Base-by-base conservation (phyloP, 2,329 filamentous ascomycete genomes). In the Aspergillus viridinutans region DNA sequence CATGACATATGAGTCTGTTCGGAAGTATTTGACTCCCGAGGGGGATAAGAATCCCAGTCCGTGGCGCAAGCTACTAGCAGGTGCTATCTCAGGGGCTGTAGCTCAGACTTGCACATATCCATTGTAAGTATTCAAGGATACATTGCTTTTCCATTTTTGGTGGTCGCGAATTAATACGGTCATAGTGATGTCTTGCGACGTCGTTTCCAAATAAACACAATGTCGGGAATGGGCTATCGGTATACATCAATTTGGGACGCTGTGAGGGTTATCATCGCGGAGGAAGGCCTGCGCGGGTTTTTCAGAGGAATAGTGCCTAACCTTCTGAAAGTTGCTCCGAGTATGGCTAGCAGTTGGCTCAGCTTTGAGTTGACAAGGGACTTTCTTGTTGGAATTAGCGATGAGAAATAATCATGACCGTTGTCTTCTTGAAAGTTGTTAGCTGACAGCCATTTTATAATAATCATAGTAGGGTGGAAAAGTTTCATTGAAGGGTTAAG, bases 81-180 rank as follows among this genome's bases (percentile, higher is more conserved):
- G 94, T 56, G 94, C 94, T 14, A 85, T 97, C 53, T 96, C 92
- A n/a, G 94, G 94, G 42, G 94, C 91, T 28, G 90, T 99, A 53
- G 94, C 94, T 45, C 94, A 99, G 74, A 97, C 93, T 2, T 96
- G 90, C 82, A 99, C 94, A 69, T 99, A 99, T 76, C 94, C 94
- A 60, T 97, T 99, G 90, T 96, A 77, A 83, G 90, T 57, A 51
- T 28, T 25, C n/a, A 17, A 21, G 7, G n/a, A 7, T n/a, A 21
- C 21, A 35, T 47, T 48, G 49, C 4, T 50, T 17, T 51, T 21
- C 20, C 49, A 28, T 6, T 2, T 2, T 40, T 50, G 40, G 10
- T 48, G 29, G 35, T 10, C 23, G 23, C 32, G n/a, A 49, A 29
- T 17, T 65, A 50, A 64, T 57, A 2, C 43, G 20, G 9, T 29